Evolutionary conservation across 805 yeast species (phyloP), one percentile per base, ranked within the genome.

Genomic region (Metschnikowia gelsemii): DNA sequence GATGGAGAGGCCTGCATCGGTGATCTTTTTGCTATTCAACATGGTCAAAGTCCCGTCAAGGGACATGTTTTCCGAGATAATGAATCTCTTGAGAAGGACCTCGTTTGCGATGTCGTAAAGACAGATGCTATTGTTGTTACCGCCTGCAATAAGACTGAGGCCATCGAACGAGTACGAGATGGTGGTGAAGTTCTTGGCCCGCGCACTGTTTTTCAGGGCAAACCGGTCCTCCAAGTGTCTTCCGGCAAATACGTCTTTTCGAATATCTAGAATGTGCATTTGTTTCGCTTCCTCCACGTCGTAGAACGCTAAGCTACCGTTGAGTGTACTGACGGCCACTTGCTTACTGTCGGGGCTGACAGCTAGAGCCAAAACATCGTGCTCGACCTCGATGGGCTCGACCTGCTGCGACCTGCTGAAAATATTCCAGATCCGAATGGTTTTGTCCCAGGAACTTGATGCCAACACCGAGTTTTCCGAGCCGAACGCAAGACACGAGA

Each of bases 381-480:
- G 78, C 42, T 75, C 79, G 12, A 88, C 79, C 54, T 85, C 88
- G 52, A 93, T 79, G 7, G 98, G 98, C 65, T 93, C 99, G 37
- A 87, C 93, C 35, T 79, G 81, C 54, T 85, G 91, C 0, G 87
- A 72, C 56, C 99, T 78, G 11, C 90, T 84, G 63, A 91, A 93
- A 34, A 93, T 80, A 57, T 82, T 84, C 99, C 99, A 93, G 8
- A 93, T 73, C 52, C 99, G 74, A 13, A 90, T 82, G 4, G 98
- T 90, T 52, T 85, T 86, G 66, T 93, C 99, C 99, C 99, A 93
- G 17, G 95, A 84, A 1, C 96, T 95, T 43, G 93, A 82, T 3
- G 96, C 97, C 43, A 93, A 72, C 11, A 81, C 72, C 3, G 81
- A 70, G 46, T 80, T 85, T 55, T 89, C 95, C 9, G 67, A 68